phyloP scores from a whole-genome alignment of 345 rosid genomes.

The Gossypioides kirkii region DNA sequence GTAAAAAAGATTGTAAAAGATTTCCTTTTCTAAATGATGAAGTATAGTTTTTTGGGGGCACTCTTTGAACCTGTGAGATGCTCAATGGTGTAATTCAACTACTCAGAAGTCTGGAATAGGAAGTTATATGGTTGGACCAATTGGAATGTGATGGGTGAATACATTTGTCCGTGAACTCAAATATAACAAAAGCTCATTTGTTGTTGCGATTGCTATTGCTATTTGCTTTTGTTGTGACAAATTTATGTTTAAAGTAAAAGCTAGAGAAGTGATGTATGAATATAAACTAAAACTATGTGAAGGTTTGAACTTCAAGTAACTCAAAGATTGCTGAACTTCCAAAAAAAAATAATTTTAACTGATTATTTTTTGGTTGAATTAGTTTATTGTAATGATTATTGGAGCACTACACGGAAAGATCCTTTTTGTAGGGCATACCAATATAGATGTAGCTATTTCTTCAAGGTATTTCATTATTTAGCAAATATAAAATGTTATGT shows the following conservation, averaged over 20 bases:
- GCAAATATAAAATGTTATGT: neutral
- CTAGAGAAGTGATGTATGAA: no score
- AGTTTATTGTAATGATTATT: neutral
- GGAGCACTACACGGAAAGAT: neutral
- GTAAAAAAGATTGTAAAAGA: neutral
- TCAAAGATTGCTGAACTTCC: neutral
- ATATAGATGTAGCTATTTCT: neutral
- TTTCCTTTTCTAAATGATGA: neutral
- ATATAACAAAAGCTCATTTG: neutral
- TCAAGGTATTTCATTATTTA: neutral
- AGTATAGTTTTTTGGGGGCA: neutral
- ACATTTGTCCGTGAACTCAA: neutral
- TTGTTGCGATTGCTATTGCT: neutral
- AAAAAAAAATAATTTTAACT: neutral
- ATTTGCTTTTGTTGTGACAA: neutral
- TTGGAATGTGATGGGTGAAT: neutral
- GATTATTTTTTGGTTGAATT: neutral
- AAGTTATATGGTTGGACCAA: neutral
- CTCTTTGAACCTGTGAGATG: neutral
- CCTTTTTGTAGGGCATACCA: neutral
- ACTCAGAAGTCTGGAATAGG: neutral
- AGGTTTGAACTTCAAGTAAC: no score
- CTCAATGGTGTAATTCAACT: neutral
- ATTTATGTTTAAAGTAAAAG: no score
- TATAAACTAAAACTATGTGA: no score